phyloP scores from a whole-genome alignment of 371 early-diverging fungal species.

The Mortierella sp. region DNA sequence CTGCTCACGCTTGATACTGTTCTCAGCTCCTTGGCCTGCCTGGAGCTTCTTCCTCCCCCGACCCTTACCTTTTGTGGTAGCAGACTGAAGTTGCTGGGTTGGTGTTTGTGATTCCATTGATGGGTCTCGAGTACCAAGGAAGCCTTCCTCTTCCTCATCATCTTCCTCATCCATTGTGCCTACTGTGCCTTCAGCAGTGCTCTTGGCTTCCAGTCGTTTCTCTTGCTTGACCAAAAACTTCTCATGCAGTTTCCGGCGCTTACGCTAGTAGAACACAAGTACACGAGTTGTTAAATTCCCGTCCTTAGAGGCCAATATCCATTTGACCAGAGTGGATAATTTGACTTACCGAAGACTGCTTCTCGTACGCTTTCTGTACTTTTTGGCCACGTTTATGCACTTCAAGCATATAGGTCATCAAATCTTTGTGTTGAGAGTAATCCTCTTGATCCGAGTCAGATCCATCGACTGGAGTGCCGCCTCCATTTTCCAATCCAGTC shows the following conservation, averaged over 20 bases:
- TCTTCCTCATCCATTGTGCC: conserved; percentile 23
- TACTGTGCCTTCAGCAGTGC: background rate
- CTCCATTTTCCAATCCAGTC: conserved; percentile 5
- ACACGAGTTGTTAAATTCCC: background rate
- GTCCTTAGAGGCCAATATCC: background rate
- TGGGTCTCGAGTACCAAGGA: conserved; percentile 23
- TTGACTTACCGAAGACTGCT: conserved; percentile 38
- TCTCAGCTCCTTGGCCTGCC: conserved; percentile 4
- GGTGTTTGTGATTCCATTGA: conserved; percentile 10
- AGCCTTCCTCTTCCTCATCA: conserved; percentile 31
- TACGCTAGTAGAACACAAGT: conserved; percentile 19
- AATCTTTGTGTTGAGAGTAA: conserved; percentile 38
- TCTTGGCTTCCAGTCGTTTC: conserved; percentile 24
- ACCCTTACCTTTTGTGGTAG: conserved; percentile 28
- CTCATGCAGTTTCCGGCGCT: conserved; percentile 52
- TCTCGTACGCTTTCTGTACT: conserved; percentile 51
- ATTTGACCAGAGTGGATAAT: background rate
- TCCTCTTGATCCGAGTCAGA: conserved; percentile 41
- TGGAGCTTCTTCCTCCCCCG: conserved; percentile 49
- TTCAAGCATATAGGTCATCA: conserved; percentile 48
- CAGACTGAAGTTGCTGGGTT: conserved; percentile 8
- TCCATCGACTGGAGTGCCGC: background rate
- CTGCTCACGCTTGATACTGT: conserved; percentile 16
- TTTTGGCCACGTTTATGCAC: conserved; percentile 51
- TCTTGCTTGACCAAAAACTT: conserved; percentile 43